phyloP scores from a whole-genome alignment of 495 filamentous ascomycete species.

The Hypoxylon lienhwacheense region DNA sequence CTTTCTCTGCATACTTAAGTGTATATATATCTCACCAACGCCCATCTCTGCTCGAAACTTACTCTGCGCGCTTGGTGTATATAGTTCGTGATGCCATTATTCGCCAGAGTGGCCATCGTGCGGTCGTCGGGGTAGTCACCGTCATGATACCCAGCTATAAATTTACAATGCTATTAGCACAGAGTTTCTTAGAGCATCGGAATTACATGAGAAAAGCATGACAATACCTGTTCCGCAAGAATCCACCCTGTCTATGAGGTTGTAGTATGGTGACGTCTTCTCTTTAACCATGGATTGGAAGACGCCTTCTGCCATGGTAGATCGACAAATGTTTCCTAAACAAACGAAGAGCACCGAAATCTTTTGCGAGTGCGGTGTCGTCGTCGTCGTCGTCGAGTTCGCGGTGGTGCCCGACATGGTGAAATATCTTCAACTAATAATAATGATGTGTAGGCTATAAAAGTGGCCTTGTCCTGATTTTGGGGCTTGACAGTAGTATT shows the following conservation, averaged over 20 bases:
- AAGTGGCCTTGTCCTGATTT: neutral
- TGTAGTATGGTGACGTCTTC: constrained; percentile 52
- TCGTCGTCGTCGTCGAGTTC: constrained; percentile 8
- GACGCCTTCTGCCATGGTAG: constrained; percentile 93
- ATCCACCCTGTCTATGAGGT: constrained; percentile 70
- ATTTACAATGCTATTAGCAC: neutral
- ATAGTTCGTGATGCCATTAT: constrained; percentile 75
- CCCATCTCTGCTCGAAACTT: constrained; percentile 13
- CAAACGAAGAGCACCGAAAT: constrained; percentile 93
- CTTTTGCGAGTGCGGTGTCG: constrained; percentile 35
- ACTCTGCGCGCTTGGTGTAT: constrained; percentile 77
- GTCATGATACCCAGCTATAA: constrained; percentile 69
- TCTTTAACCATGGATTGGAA: constrained; percentile 72
- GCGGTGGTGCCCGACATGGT: neutral
- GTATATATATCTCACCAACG: neutral
- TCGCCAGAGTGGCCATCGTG: constrained; percentile 77
- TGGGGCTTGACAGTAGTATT: too few relatives aligned
- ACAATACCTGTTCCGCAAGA: constrained; percentile 77
- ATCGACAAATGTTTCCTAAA: constrained; percentile 93
- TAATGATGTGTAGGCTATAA: neutral
- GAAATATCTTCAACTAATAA: neutral
- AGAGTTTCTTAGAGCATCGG: neutral
- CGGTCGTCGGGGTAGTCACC: constrained; percentile 75
- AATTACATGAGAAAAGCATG: neutral
- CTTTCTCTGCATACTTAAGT: neutral